Base-by-base conservation (phyloP, 2,329 filamentous ascomycete genomes). In the Colletotrichum spaethianum region DNA sequence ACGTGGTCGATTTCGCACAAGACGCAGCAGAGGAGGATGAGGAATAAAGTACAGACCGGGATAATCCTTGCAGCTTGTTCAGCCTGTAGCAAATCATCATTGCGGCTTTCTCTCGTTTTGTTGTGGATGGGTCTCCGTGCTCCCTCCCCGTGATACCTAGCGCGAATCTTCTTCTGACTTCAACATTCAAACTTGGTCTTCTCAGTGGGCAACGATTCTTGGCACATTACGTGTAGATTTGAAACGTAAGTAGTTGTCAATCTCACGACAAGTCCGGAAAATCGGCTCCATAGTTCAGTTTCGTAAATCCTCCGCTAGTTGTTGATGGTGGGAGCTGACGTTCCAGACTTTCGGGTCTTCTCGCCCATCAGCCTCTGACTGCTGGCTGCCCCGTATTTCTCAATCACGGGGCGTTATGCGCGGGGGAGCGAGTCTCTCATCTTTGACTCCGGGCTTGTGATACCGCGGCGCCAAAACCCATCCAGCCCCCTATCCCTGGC, bases 51-150 rank as follows among this genome's bases (percentile, higher is more conserved):
- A 69, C 52, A 55, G 52, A 60, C n/a, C 31, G 46, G 65, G 53
- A 63, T 72, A 60, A 53, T 69, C 50, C 52, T 63, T 69, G 66
- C 46, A 60, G 59, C 38, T 72, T 63, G 53, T 57, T 72, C 64
- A 69, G 57, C 53, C 53, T 69, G 38, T 69, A 48, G 69, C 65
- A 69, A 72, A 69, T 69, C 59, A 63, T 69, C 57, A 68, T 55
- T 55, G 64, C 56, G 50, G 50, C 31, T 62, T 40, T 63, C 63
- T 61, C 53, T 70, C 67, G 44, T 3, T 14, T 26, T 2, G 2
- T 16, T 4, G 9, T 5, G 5, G 42, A 26, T 36, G 5, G 12
- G 16, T 1, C n/a, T 28, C 6, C 5, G 12, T 28, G 8, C 9
- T 26, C 12, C 2, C 16, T 31, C 33, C n/a, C 26, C 33, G 33